Base-by-base conservation (phyloP, 305 asterid genomes). In the Caryopteris hybrid region DNA sequence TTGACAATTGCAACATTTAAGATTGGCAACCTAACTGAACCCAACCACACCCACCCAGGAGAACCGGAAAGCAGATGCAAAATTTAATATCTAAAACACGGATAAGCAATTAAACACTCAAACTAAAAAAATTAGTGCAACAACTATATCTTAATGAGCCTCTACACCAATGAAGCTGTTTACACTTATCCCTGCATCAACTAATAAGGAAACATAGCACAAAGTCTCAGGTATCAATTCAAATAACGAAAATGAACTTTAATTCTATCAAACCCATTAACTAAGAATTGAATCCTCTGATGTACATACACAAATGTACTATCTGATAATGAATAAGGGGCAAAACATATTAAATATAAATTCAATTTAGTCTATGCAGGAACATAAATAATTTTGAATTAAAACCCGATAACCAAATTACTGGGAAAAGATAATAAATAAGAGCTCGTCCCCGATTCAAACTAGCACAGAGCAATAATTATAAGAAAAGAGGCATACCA, bases 21-120 rank as follows among this genome's bases (percentile, higher is more conserved):
- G 66, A 69, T 73, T 57, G 76, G 66, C 76, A 64, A 70, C 84
- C 80, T 76, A 76, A 71, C 64, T 41, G 71, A 50, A 73, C 73
- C 72, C 73, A 76, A 72, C 72, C 79, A 52, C 74, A 76, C 74
- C 79, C 39, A 72, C 79, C 70, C 48, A 23, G 27, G 33, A 69
- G 23, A 68, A 77, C 18, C 54, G 22, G 50, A 53, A 45, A 64
- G 61, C 58, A 38, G 68, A 48, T 54, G 64, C 52, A 45, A 52
- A 50, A 6, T 16, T n/a, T 36, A 5, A 59, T 17, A 50, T 3
- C 43, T n/a, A 14, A 13, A 36, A 47, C 33, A 12, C 31, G 46
- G 64, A n/a, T n/a, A n/a, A n/a, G n/a, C n/a, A n/a, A n/a, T n/a
- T n/a, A n/a, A n/a, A n/a, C n/a, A n/a, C n/a, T n/a, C n/a, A n/a